Evolutionary conservation across 768 basidiomycete species (phyloP), one percentile per base, ranked within the genome.

Genomic region (Rhodotorula babjevae): DNA sequence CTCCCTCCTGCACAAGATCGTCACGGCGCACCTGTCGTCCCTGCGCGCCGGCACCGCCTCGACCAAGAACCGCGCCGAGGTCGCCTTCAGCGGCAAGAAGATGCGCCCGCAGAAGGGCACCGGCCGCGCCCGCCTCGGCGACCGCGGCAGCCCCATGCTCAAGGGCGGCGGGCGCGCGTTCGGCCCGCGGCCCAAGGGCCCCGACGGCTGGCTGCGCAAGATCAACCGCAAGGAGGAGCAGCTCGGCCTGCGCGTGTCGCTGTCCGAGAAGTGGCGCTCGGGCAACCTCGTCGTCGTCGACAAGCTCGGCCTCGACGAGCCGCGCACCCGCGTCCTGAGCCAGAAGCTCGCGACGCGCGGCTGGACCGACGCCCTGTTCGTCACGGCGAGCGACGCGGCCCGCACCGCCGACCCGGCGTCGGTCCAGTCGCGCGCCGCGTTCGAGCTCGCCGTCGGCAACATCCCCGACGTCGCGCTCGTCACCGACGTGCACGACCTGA

Each of bases 81-180:
- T 98, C 21, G 85, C 86, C 65, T 93, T 91, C 52, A 95, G 93
- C 4, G 92, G 92, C 16, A 83, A 85, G 78, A 99, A 99, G 83
- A 87, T 98, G 69, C 87, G 89, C 52, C 88, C 85, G 12, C 96
- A 99, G 81, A 99, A 99, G 81, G 95, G 95, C 16, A 86, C 87
- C 25, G 95, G 96, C 71, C 84, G 82, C 76, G 96, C 96, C 18
- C 91, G 96, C 79, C 83, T 96, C 18, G 95, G 94, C 60, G 92
- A 93, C 77, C 87, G 84, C 3, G 90, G 92, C 77, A 90, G 87
- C 80, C 92, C 92, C 3, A 91, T 92, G 85, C 86, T 89, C 66
- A 85, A 88, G 46, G 95, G 95, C 47, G 96, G 96, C 82, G 96
- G 95, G 76, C 86, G 90, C 53, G 92, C 92, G 12, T 93, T 93